Percentiles rank a stretch among this genome's conserved stretches.
These are phyloP conservation scores for Stipa capillata DNA, from an alignment of 176 grass and related monocot species.

Conservation along the genomic window DNA sequence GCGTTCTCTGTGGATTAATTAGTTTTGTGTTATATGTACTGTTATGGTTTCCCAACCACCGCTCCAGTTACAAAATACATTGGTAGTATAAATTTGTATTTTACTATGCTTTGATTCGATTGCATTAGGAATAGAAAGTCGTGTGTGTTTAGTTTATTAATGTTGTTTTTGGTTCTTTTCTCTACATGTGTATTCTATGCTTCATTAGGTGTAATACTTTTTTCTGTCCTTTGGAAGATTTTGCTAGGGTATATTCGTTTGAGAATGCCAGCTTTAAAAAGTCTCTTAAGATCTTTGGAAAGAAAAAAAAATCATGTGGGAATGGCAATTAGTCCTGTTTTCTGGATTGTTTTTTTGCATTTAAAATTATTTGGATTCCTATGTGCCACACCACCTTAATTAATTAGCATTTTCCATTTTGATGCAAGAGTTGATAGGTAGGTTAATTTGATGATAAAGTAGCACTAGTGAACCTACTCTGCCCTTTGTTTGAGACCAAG, in stretches of 20 bases:
- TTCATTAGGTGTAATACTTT: conserved; percentile 1
- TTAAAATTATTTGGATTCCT: background rate
- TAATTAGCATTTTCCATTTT: background rate
- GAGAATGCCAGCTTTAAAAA: background rate
- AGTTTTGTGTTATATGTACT: background rate
- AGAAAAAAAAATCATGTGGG: background rate
- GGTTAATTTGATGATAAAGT: conserved; percentile 5
- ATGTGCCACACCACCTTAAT: background rate
- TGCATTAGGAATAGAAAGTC: background rate
- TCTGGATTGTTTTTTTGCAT: background rate
- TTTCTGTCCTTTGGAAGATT: conserved; percentile 35
- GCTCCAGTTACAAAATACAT: too few relatives aligned
- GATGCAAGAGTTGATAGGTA: background rate
- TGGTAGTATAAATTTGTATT: background rate
- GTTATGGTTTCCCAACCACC: background rate
- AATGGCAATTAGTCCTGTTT: background rate
- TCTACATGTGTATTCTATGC: background rate
- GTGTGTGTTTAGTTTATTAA: background rate
- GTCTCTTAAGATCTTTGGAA: background rate
- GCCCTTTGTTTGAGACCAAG: conserved; percentile 9
- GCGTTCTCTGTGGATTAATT: background rate
- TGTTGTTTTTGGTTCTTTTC: background rate
- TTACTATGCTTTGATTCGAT: background rate
- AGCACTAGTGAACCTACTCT: background rate
- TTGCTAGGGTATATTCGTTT: conserved; percentile 13